Conservation (phyloP, 2,329 filamentous ascomycete species). For the Trichoderma atroviride region DNA sequence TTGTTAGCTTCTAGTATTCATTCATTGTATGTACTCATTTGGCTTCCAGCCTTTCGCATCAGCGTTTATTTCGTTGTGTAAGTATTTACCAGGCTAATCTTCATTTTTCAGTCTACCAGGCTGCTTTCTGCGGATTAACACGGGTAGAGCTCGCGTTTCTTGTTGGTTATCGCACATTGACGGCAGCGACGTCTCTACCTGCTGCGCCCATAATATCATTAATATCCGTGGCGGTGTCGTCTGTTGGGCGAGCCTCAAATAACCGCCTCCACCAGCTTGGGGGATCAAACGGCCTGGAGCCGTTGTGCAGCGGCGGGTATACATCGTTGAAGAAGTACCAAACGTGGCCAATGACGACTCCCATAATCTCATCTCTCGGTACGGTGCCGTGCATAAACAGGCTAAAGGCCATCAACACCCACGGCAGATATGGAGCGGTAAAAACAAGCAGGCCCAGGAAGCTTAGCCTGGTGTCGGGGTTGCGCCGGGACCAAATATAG, state of each 20-base stretch:
- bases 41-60: neutral
- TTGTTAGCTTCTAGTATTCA: neutral
- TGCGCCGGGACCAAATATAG: conserved; percentile 96
- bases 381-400: conserved; percentile 86
- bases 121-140: neutral
- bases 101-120: neutral
- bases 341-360: conserved; percentile 89
- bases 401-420: conserved; percentile 93
- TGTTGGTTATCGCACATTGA: conserved; percentile 8
- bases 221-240: conserved; percentile 56
- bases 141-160: neutral
- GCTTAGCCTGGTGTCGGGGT: conserved; percentile 87
- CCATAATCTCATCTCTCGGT: conserved; percentile 95
- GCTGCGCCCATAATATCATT: conserved; percentile 66
- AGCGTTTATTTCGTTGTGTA: neutral
- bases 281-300: conserved; percentile 83
- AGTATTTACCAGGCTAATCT: neutral
- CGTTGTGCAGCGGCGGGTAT: conserved; percentile 86
- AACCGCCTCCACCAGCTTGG: conserved; percentile 87
- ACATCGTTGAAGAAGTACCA: conserved; percentile 99
- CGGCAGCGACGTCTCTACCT: conserved; percentile 36
- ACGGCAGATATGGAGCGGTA: conserved; percentile 90
- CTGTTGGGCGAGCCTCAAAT: conserved; percentile 64
- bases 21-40: conserved; percentile 2
- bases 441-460: conserved; percentile 89